Evolutionary conservation across 1,139 yeast species (phyloP), one percentile per base, ranked within the genome.

Genomic region (Meyerozyma smithsonii): DNA sequence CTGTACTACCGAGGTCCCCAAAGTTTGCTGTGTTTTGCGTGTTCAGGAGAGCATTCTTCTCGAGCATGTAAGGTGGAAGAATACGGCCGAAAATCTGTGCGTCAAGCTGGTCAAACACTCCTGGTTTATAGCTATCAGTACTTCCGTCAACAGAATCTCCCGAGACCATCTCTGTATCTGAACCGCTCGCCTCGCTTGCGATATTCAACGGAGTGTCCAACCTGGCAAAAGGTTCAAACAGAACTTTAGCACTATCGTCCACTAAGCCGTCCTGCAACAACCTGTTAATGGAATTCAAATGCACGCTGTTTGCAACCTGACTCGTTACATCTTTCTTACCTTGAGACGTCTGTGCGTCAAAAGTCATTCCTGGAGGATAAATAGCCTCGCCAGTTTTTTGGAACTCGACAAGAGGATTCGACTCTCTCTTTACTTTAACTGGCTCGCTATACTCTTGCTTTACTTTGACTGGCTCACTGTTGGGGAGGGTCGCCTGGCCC

Each of bases 51-150:
- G 45, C 50, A 41, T 59, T 66, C 39, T 61, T 59, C 43, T 72
- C 73, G 44, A 78, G 59, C 94, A 85, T 85, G 53, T 85, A 86
- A 1, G 95, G 94, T 4, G 96, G 96, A 40, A 87, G 58, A 50
- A 84, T 81, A 38, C 85, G 68, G 1, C 96, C 96, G 64, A 88
- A 87, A 11, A 88, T 73, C 55, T 86, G 92, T 45, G 87, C 77
- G 58, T 88, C 96, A 36, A 87, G 64, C 49, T 82, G 84, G 58
- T 87, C 96, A 70, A 87, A 82, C 15, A 84, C 82, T 4, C 95
- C 94, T 1, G 92, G 88, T 43, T 84, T 71, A 52, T 85, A 85
- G 16, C 55, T 58, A 14, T 52, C 52, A 7, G 48, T 41, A 11
- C 32, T 36, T 10, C 21, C 34, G 4, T 30, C 16, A 11, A 8